Percentiles rank a stretch among this genome's conserved stretches.
phyloP scores from a whole-genome alignment of 768 basidiomycete genomes.

The Tephrocybe sp. region DNA sequence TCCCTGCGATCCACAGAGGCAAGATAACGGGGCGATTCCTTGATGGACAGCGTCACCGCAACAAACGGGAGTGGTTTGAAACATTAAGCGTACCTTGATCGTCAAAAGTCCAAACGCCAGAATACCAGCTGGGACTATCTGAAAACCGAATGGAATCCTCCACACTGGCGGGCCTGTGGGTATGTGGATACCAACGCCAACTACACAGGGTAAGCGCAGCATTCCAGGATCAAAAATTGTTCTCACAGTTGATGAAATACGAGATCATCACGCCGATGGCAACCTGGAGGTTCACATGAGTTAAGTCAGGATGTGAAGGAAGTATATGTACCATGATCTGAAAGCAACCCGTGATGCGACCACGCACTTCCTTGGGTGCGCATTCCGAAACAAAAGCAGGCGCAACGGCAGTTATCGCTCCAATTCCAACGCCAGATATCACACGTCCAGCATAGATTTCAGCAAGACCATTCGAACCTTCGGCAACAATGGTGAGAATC shows the following conservation, averaged over 20 bases:
- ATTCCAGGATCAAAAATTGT: neutral
- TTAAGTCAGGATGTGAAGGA: neutral
- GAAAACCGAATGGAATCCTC: slow-evolving; percentile 74
- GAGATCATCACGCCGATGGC: slow-evolving; percentile 87
- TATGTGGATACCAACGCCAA: slow-evolving; percentile 60
- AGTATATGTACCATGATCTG: slow-evolving; percentile 68
- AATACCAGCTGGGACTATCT: slow-evolving; percentile 76
- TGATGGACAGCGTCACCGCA: neutral
- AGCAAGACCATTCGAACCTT: slow-evolving; percentile 55
- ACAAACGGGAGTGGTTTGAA: neutral
- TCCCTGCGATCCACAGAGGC: slow-evolving; percentile 58
- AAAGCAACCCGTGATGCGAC: slow-evolving; percentile 82
- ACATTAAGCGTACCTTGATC: slow-evolving; percentile 44
- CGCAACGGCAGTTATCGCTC: slow-evolving; percentile 76
- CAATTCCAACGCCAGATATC: slow-evolving; percentile 81
- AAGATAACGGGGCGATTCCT: slow-evolving; percentile 81
- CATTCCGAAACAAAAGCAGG: slow-evolving; percentile 90
- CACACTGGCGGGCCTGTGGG: slow-evolving; percentile 49
- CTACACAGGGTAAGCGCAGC: slow-evolving; percentile 30
- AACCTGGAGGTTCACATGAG: slow-evolving; percentile 32
- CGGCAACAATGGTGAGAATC: slow-evolving; percentile 73
- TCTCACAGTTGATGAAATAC: slow-evolving; percentile 77
- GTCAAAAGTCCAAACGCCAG: slow-evolving; percentile 69
- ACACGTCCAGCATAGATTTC: slow-evolving; percentile 84
- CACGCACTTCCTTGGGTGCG: slow-evolving; percentile 83